Conservation (phyloP, 345 rosid species). For the Linum trigynum region DNA sequence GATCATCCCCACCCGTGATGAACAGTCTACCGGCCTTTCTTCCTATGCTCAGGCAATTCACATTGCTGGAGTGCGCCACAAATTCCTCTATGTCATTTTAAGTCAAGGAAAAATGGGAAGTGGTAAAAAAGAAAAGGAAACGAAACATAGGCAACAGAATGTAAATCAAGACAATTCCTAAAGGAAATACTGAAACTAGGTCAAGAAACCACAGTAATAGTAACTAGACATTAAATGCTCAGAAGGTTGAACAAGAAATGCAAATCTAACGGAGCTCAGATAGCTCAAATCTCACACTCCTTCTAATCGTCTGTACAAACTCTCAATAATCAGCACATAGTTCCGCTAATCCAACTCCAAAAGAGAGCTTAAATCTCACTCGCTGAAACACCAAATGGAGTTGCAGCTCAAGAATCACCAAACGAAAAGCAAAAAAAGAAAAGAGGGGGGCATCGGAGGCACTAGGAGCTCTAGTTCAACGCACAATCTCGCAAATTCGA, state of each 20-base stretch:
- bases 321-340: no score
- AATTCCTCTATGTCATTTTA: conserved; percentile 66
- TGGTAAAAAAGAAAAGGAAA: background rate
- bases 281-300: no score
- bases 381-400: no score
- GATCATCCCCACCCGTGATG: conserved; percentile 87
- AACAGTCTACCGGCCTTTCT: conserved; percentile 68
- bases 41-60: conserved; percentile 71
- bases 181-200: background rate
- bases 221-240: background rate
- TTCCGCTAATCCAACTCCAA: background rate
- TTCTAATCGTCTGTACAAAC: no score
- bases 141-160: background rate
- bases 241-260: background rate
- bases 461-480: no score
- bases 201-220: background rate
- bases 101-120: conserved; percentile 33
- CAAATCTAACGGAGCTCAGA: no score
- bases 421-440: no score
- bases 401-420: no score
- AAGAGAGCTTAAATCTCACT: background rate
- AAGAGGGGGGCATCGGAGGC: no score
- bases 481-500: background rate
- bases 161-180: background rate
- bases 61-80: conserved; percentile 79